phyloP scores from a whole-genome alignment of 306 rosid species.

The Casuarina equisetifolia region DNA sequence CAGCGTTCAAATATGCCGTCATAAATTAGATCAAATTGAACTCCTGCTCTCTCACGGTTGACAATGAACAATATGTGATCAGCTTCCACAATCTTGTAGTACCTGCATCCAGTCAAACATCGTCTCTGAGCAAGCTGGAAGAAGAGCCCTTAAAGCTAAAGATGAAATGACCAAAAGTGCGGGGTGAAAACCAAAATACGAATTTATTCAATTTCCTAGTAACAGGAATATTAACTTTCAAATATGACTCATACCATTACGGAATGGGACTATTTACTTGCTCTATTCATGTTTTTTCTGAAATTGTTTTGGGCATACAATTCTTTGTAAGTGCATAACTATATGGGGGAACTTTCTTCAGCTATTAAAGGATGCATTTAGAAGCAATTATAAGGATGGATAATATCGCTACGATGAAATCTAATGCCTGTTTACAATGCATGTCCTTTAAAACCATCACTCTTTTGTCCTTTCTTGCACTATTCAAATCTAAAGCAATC shows the following conservation, averaged over 20 bases:
- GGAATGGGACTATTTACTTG: neutral
- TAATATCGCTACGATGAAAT: neutral
- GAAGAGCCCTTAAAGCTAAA: slow-evolving; percentile 8
- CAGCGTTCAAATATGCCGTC: slow-evolving; percentile 92
- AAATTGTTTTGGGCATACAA: neutral
- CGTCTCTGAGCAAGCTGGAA: slow-evolving; percentile 17
- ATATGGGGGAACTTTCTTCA: neutral
- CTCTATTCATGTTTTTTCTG: neutral
- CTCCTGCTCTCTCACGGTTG: slow-evolving; percentile 94
- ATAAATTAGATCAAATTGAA: slow-evolving; percentile 82
- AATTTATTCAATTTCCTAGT: neutral
- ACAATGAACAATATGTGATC: slow-evolving; percentile 83
- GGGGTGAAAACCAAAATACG: neutral
- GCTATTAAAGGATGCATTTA: neutral
- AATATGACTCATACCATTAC: neutral
- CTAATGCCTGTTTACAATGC: neutral
- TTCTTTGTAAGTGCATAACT: neutral
- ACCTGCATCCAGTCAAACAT: slow-evolving; percentile 52
- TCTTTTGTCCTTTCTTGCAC: neutral
- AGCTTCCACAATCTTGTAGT: slow-evolving; percentile 87
- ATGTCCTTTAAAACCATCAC: neutral
- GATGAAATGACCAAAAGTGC: neutral
- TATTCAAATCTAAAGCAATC: neutral
- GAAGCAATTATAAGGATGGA: neutral
- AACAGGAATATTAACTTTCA: neutral